phyloP scores from a whole-genome alignment of 805 yeast species.

The Peterozyma xylosa region DNA sequence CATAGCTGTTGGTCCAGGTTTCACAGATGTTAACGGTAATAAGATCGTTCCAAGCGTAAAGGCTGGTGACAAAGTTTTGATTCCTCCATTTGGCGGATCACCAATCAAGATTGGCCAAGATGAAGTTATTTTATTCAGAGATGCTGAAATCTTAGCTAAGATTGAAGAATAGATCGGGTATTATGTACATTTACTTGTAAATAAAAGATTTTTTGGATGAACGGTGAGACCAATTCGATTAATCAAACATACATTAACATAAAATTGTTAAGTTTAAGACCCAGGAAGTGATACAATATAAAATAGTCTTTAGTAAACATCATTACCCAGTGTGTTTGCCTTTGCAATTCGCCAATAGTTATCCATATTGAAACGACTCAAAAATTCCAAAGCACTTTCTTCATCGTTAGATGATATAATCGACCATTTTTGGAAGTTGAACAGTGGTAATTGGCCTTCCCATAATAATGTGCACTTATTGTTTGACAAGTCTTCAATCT shows the following conservation, averaged over 20 bases:
- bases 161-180: constrained; percentile 44
- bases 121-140: constrained; percentile 78
- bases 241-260: too few relatives aligned
- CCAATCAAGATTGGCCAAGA: constrained; percentile 83
- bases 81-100: constrained; percentile 93
- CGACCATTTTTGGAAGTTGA: constrained; percentile 65
- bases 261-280: too few relatives aligned
- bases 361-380: constrained; percentile 46
- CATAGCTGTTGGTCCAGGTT: constrained; percentile 93
- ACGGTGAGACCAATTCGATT: too few relatives aligned
- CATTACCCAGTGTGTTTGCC: background rate
- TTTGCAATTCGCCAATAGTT: constrained; percentile 48
- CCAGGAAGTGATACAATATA: background rate
- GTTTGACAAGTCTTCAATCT: constrained; percentile 17
- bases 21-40: constrained; percentile 67
- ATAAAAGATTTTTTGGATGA: too few relatives aligned
- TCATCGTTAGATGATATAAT: constrained; percentile 44
- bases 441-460: constrained; percentile 57
- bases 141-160: constrained; percentile 91
- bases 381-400: constrained; percentile 39
- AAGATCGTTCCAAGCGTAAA: constrained; percentile 66
- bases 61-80: constrained; percentile 90
- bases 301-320: background rate
- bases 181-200: background rate
- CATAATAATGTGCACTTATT: constrained; percentile 51